Conservation (phyloP, 1,284 basidiomycete genomes). For the Exobasidium cylindrosporum region DNA sequence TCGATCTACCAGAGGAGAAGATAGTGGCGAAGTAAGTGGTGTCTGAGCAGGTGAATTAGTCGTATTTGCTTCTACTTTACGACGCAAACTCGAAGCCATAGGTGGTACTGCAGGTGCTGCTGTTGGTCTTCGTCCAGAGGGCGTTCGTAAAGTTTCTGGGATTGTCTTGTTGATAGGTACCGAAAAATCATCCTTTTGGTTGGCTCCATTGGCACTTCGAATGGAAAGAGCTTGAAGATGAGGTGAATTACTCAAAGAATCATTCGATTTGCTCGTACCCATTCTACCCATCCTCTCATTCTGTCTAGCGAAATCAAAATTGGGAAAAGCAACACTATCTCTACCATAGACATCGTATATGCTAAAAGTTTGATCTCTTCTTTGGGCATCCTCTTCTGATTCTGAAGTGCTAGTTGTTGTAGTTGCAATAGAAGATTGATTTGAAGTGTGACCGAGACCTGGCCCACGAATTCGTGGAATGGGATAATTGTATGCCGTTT, state of each 20-base stretch:
- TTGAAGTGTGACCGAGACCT: slow-evolving; percentile 8
- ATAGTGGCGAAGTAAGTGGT: neutral
- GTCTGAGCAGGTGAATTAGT: neutral
- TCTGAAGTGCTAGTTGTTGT: slow-evolving; percentile 31
- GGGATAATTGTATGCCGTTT: slow-evolving; percentile 12
- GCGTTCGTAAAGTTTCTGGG: slow-evolving; percentile 26
- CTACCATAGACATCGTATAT: slow-evolving; percentile 52
- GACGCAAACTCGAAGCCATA: slow-evolving; percentile 36
- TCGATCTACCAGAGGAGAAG: neutral
- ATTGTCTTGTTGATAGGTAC: neutral
- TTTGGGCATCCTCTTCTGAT: slow-evolving; percentile 28
- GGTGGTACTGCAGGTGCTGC: slow-evolving; percentile 35
- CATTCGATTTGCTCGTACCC: neutral
- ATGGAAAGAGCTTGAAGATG: neutral
- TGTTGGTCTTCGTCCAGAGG: slow-evolving; percentile 36
- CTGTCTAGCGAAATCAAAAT: slow-evolving; percentile 31
- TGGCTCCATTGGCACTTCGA: neutral
- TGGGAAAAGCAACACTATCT: slow-evolving; percentile 50
- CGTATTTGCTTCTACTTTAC: slow-evolving; percentile 30
- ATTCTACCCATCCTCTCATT: neutral
- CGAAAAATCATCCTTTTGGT: neutral
- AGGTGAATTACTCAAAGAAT: neutral
- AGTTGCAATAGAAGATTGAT: slow-evolving; percentile 12
- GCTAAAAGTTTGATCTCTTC: slow-evolving; percentile 43
- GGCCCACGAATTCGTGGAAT: slow-evolving; percentile 8